Evolutionary conservation across 106 monocot genomes (phyloP), one percentile per base, ranked within the genome.

Genomic region (Triglochin maritima): DNA sequence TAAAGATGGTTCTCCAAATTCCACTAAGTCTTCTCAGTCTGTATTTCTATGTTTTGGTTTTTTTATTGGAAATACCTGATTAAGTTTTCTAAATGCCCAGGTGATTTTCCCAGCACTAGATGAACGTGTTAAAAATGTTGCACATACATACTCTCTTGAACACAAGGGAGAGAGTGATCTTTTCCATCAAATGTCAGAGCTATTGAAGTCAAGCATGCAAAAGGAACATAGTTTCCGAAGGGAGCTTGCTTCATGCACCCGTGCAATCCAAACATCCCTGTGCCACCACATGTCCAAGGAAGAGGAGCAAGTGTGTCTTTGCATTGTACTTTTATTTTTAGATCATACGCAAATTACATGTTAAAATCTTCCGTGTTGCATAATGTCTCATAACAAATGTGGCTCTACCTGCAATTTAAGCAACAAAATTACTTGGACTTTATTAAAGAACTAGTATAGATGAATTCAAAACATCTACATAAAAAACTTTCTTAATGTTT

Each of bases 91-190:
- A 55, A 56, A 46, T 47, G 72, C 61, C 17, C 69, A 98, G 98
- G 98, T 98, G 50, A 84, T 98, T 65, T 98, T 98, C 84, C 88
- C 98, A 69, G 98, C 98, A 44, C 86, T 98, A 70, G 98, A 98
- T 59, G 81, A 81, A 74, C 77, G 98, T 44, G 98, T 98, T 4
- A 98, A 98, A 84, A 98, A 98, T 79, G 86, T 98, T 46, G 98
- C 88, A 49, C 50, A 80, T 45, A 86, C 98, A 66, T 98, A 98
- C 76, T 92, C 88, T 42, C 86, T 98, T 67, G 98, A 98, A 72
- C 98, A 98, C 64, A 84, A 98, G 66, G 92, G 88, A 63, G 98
- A 98, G 50, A 89, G 79, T 76, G 80, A 86, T 41, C 88, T 98
- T 17, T 92, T 98, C 73, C 72, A 79, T 48, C 84, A 86, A 42